A percentile compares a stretch with the other conserved stretches of the same genome.
These are phyloP conservation scores for Petunia secreta DNA, from an alignment of 257 asterid species.

Conservation along the genomic window DNA sequence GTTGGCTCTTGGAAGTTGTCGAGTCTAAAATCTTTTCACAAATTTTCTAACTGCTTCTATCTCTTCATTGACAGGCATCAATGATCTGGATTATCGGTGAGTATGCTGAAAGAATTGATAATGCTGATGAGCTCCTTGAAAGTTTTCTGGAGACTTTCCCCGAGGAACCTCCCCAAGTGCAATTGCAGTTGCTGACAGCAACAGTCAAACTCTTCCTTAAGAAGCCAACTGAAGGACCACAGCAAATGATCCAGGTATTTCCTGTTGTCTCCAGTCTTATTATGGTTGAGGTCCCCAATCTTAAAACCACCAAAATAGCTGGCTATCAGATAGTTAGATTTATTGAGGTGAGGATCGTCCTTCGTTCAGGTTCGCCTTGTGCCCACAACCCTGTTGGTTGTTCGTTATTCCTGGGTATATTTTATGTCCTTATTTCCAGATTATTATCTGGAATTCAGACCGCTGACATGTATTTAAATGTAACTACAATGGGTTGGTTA, in stretches of 20 bases:
- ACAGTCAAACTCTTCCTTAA: slow-evolving; percentile 98
- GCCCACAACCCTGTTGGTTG: too few relatives aligned
- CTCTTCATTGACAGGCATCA: slow-evolving; percentile 72
- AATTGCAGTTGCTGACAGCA: slow-evolving; percentile 94
- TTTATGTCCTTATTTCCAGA: too few relatives aligned
- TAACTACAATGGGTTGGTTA: too few relatives aligned
- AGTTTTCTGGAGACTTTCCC: slow-evolving; percentile 97
- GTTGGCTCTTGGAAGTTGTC: neutral
- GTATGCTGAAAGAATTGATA: slow-evolving; percentile 99
- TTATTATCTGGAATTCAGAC: too few relatives aligned
- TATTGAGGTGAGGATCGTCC: too few relatives aligned
- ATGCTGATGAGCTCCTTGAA: slow-evolving; percentile 99
- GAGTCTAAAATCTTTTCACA: slow-evolving; percentile 20
- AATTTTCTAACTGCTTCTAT: slow-evolving; percentile 29
- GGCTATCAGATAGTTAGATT: too few relatives aligned
- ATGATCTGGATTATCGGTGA: slow-evolving; percentile 99
- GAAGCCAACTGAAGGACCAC: slow-evolving; percentile 99
- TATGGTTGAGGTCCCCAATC: too few relatives aligned
- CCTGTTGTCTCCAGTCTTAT: slow-evolving; percentile 12
- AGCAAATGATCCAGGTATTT: slow-evolving; percentile 97
- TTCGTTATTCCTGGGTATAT: too few relatives aligned
- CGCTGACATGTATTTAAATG: too few relatives aligned
- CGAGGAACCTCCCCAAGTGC: slow-evolving; percentile 98
- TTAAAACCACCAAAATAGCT: too few relatives aligned
- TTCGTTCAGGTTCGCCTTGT: too few relatives aligned